Conservation (phyloP, 2,329 filamentous ascomycete species). For the Mycosphaerella sp. region DNA sequence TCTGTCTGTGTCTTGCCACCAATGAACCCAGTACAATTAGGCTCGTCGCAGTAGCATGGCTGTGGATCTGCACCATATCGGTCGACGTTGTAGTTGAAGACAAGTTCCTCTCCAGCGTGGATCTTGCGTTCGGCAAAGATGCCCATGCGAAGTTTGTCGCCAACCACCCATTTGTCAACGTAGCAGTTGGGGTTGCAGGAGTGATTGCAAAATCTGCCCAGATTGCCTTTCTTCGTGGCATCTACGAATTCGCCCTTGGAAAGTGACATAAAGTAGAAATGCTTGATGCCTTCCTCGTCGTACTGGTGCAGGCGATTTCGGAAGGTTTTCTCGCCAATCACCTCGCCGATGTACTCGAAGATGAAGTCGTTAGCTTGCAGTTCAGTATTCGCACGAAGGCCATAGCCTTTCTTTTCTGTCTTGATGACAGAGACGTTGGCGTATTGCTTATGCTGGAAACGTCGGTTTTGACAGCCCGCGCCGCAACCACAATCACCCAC, state of each 20-base stretch:
- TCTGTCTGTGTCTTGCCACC: constrained; percentile 97
- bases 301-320: constrained; percentile 87
- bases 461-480: constrained; percentile 81
- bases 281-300: constrained; percentile 92
- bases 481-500: constrained; percentile 82
- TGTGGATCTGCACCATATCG: constrained; percentile 95
- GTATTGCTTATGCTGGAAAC: constrained; percentile 85
- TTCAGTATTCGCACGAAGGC: constrained; percentile 72
- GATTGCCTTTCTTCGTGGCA: constrained; percentile 91
- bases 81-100: constrained; percentile 99
- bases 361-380: constrained; percentile 84
- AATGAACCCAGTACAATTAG: constrained; percentile 92
- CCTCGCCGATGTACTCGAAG: constrained; percentile 97
- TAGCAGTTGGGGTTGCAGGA: constrained; percentile 99
- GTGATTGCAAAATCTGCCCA: constrained; percentile 97
- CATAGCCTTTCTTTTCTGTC: constrained; percentile 96
- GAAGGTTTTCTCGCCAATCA: constrained; percentile 89
- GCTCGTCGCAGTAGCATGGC: constrained; percentile 91
- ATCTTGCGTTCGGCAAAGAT: constrained; percentile 88
- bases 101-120: constrained; percentile 83
- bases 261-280: constrained; percentile 99
- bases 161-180: constrained; percentile 99
- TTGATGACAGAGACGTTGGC: constrained; percentile 92
- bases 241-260: constrained; percentile 96
- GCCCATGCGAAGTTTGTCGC: constrained; percentile 95